Base-by-base conservation (phyloP, 495 filamentous ascomycete species). In the Articulospora tetracladia region DNA sequence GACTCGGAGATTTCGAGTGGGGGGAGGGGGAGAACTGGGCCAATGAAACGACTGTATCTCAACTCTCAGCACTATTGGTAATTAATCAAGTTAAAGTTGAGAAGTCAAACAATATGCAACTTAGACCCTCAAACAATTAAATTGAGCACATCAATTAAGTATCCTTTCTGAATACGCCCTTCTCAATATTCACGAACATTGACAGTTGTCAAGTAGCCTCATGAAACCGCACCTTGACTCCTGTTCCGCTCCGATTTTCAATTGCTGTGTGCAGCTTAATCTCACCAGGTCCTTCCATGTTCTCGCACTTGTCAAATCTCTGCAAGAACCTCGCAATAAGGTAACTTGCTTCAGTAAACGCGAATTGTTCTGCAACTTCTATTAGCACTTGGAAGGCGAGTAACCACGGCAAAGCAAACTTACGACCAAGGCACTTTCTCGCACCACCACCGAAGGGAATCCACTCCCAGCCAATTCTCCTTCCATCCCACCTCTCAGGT, bases 211-310 rank as follows among this genome's bases (percentile, higher is more conserved):
- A 34, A 36, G 27, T 30, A 17, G 67, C 70, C 30, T 69, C 65
- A 55, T 73, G 73, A 24, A 78, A 54, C 28, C 64, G 58, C 17
- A 76, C 70, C 55, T 75, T 66, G 4, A 77, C 75, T 25, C 75
- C 76, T 8, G 70, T 75, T n/a, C 73, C 76, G 23, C 75, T 76
- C 50, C 75, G 66, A 53, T 79, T 77, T 60, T 77, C 76, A 53
- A 79, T 77, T 2, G 74, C 75, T 44, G 76, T 76, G 62, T 76
- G 73, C 34, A 79, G 66, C 19, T 67, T 62, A 27, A 75, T 68
- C 41, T 72, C 66, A 10, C 70, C 68, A 53, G 54, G 48, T 1
- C 52, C 27, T 49, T 76, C 72, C 50, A 69, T 68, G 54, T 72
- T 72, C 62, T 73, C 71, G 24, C 74, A 68, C 28, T 41, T 57